These are phyloP conservation scores for Nosema muscidifuracis DNA, from an alignment of 371 early-diverging fungal genomes.

Conservation along the genomic window DNA sequence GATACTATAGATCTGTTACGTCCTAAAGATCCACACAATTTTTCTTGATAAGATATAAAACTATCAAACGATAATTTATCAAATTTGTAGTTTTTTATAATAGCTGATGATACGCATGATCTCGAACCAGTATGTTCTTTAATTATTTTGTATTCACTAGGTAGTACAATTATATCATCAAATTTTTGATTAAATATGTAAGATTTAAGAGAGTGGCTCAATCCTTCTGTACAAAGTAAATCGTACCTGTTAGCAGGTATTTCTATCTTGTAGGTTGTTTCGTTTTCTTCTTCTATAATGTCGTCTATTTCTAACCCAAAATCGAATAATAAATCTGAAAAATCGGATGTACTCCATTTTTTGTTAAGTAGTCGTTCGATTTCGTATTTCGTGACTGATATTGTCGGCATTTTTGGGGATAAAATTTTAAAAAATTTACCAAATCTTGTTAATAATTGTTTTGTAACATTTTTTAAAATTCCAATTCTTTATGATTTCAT, in stretches of 20 bases:
- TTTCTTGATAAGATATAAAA: constrained; percentile 97
- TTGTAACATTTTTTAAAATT: background rate
- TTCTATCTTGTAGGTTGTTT: constrained; percentile 84
- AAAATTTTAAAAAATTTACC: background rate
- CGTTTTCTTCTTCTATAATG: constrained; percentile 68
- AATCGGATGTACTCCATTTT: constrained; percentile 66
- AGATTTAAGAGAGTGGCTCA: constrained; percentile 38
- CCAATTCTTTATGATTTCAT: too few relatives aligned
- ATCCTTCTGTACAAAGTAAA: constrained; percentile 57
- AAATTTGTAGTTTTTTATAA: constrained; percentile 80
- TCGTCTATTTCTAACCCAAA: constrained; percentile 99
- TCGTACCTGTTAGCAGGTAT: constrained; percentile 94
- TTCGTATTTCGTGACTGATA: constrained; percentile 19
- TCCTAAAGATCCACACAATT: constrained; percentile 90
- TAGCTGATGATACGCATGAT: constrained; percentile 80
- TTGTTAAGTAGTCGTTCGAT: constrained; percentile 26
- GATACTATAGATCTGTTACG: constrained; percentile 87
- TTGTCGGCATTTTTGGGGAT: constrained; percentile 32
- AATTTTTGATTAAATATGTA: constrained; percentile 39
- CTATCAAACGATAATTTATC: constrained; percentile 71
- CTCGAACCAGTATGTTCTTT: constrained; percentile 67
- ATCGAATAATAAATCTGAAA: constrained; percentile 92
- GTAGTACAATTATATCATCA: constrained; percentile 27
- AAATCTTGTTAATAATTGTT: background rate
- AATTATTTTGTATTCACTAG: constrained; percentile 13